A percentile compares a stretch with the other conserved stretches of the same genome.
phyloP scores from a whole-genome alignment of 495 filamentous ascomycete genomes.

The Neohortaea acidophila region DNA sequence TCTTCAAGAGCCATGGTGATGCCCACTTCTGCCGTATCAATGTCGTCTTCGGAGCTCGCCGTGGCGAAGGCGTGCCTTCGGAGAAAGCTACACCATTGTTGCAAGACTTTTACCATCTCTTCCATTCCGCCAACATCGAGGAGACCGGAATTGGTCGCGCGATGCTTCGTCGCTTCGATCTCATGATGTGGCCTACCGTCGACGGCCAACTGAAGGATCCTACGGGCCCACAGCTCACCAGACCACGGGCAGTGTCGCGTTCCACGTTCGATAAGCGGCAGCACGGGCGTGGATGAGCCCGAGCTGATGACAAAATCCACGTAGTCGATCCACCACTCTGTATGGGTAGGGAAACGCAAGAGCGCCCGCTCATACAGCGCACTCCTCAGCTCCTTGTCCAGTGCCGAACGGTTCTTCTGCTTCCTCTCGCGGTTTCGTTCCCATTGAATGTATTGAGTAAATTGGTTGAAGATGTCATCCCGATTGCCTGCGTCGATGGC shows the following conservation, averaged over 20 bases:
- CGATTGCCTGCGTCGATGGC: constrained; percentile 43
- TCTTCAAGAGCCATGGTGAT: constrained; percentile 72
- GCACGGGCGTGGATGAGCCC: constrained; percentile 13
- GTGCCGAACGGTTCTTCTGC: constrained; percentile 33
- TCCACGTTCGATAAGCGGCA: constrained; percentile 51
- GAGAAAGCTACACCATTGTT: constrained; percentile 84
- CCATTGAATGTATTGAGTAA: constrained; percentile 68
- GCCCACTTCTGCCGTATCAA: constrained; percentile 83
- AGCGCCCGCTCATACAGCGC: constrained; percentile 59
- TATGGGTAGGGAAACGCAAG: constrained; percentile 52
- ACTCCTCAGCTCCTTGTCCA: constrained; percentile 41
- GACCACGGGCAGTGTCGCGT: constrained; percentile 87
- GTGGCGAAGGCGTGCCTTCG: constrained; percentile 55
- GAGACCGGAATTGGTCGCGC: constrained; percentile 66
- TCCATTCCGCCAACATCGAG: constrained; percentile 63
- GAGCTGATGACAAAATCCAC: constrained; percentile 50
- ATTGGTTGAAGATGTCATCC: constrained; percentile 41
- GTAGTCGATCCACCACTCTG: constrained; percentile 65
- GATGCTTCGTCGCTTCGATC: constrained; percentile 80
- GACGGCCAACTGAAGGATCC: constrained; percentile 66
- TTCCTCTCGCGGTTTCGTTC: constrained; percentile 58
- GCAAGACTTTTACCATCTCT: constrained; percentile 74
- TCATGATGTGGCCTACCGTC: constrained; percentile 57
- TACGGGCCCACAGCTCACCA: constrained; percentile 76
- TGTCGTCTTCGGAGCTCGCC: constrained; percentile 63